A percentile compares a stretch with the other conserved stretches of the same genome.
phyloP scores from a whole-genome alignment of 2,329 filamentous ascomycete species.

The Aspergillus pseudonomiae region DNA sequence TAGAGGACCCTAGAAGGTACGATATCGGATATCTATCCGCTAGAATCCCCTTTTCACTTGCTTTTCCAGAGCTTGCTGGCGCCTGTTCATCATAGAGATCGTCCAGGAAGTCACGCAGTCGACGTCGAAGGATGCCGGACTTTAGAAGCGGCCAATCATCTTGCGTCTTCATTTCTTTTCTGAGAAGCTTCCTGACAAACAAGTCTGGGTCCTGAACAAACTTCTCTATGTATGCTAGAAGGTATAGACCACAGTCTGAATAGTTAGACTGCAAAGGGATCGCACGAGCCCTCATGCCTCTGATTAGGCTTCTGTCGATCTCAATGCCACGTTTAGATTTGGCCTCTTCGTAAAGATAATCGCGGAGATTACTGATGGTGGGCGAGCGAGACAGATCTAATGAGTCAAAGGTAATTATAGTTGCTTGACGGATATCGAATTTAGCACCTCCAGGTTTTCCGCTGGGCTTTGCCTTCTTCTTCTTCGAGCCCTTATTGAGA shows the following conservation, averaged over 20 bases:
- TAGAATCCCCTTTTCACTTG: slow-evolving; percentile 40
- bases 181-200: slow-evolving; percentile 70
- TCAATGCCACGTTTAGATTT: slow-evolving; percentile 60
- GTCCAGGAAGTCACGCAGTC: slow-evolving; percentile 69
- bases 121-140: slow-evolving; percentile 62
- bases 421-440: slow-evolving; percentile 59
- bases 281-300: slow-evolving; percentile 69
- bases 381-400: slow-evolving; percentile 66
- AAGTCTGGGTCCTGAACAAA: slow-evolving; percentile 75
- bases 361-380: slow-evolving; percentile 69
- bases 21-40: slow-evolving; percentile 34
- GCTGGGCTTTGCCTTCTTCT: slow-evolving; percentile 31
- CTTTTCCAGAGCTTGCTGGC: slow-evolving; percentile 33
- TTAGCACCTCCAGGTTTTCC: slow-evolving; percentile 40
- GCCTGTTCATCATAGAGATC: slow-evolving; percentile 63
- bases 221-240: slow-evolving; percentile 80
- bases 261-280: slow-evolving; percentile 82
- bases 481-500: slow-evolving; percentile 20
- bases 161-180: slow-evolving; percentile 61
- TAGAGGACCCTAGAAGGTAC: slow-evolving; percentile 33
- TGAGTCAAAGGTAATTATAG: slow-evolving; percentile 87
- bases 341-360: slow-evolving; percentile 77
- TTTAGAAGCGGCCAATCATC: slow-evolving; percentile 59
- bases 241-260: slow-evolving; percentile 86
- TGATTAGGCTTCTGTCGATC: slow-evolving; percentile 50